Evolutionary conservation across 371 early-diverging fungal species (phyloP), one percentile per base, ranked within the genome.

Genomic region (Syncephalastrum racemosum): DNA sequence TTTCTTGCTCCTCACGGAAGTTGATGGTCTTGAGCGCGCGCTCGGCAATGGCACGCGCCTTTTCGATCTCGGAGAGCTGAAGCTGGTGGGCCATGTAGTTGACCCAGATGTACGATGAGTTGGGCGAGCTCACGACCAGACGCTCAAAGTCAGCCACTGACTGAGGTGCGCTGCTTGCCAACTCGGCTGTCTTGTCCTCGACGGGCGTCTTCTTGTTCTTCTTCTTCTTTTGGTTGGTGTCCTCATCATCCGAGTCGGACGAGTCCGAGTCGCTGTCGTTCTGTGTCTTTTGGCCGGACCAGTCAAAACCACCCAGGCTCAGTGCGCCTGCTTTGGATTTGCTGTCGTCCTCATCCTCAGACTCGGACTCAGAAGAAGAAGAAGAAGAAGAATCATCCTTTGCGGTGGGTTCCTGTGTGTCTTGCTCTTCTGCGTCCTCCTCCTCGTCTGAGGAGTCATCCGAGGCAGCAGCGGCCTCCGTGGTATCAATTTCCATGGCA

Each of bases 61-160:
- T 93, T 20, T 80, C 89, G 42, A 97, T 84, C 67, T 96, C 94
- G 2, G 91, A 89, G 57, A 95, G 72, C 56, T 95, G 87, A 4
- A 96, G 78, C 58, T 93, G 93, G 79, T 91, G 93, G 4, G 97
- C 95, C 98, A 98, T 98, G 68, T 93, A 98, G 73, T 96, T 93
- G 66, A 98, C 92, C 99, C 99, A 98, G 53, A 97, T 60, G 79
- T 85, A 93, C 14, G 97, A 97, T 31, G 91, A 90, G 80, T 95
- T 93, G 64, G 99, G 99, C 23, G 95, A 93, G 8, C 92, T 93
- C 31, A 98, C 79, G 42, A 98, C 59, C 39, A 95, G 70, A 48
- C 95, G 87, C 64, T 98, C 98, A 66, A 87, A 97, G 65, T 97
- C 90, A 18, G 72, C 71, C 7, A 80, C 76, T 1, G 76, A 75